Evolutionary conservation across 2,329 filamentous ascomycete genomes (phyloP), one percentile per base, ranked within the genome.

Genomic region (Paecilomyces variotii): DNA sequence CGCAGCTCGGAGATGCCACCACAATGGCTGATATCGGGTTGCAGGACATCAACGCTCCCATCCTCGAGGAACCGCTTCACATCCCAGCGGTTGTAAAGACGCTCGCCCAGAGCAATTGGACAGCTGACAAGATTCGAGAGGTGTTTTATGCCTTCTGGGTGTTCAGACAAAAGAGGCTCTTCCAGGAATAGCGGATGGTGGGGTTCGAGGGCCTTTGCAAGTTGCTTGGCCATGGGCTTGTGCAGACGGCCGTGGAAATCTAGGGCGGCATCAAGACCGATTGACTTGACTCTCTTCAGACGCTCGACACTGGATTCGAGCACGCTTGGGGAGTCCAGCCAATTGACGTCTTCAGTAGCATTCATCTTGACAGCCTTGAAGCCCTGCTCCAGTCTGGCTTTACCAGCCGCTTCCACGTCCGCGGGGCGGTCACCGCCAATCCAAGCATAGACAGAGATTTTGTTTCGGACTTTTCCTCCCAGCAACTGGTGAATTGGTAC

Each of bases 161-260:
- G 86, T 67, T 91, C 88, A 0, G 83, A 87, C 0, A 91, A 79
- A 1, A 90, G 74, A 0, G 87, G 87, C 63, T 91, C 88, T 68
- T 91, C 88, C 51, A 91, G 85, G 69, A 91, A 91, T n/a, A 91
- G 75, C 0, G 88, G 88, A 1, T 79, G 79, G 63, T 89, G 81
- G 0, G 87, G 87, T 61, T 87, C 87, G 0, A 91, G 78, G 0
- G 82, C 79, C 59, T 82, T 81, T 1, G 86, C 87, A 2, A 92
- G 80, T 64, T 91, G 88, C 64, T 89, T 90, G 0, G 88, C 88
- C 87, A 91, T 91, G n/a, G 87, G 86, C 61, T 87, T 87, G 72
- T 91, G 88, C 0, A 90, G 77, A 7, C 88, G 83, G 2, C 89
- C 89, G 68, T 92, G 89, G 71, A 91, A 91, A 65, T 92, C 89